Percentiles rank a stretch among this genome's conserved stretches.
Evolutionary conservation across 1,284 basidiomycete species (phyloP).

Genomic region (Sporisorium sorghi): DNA sequence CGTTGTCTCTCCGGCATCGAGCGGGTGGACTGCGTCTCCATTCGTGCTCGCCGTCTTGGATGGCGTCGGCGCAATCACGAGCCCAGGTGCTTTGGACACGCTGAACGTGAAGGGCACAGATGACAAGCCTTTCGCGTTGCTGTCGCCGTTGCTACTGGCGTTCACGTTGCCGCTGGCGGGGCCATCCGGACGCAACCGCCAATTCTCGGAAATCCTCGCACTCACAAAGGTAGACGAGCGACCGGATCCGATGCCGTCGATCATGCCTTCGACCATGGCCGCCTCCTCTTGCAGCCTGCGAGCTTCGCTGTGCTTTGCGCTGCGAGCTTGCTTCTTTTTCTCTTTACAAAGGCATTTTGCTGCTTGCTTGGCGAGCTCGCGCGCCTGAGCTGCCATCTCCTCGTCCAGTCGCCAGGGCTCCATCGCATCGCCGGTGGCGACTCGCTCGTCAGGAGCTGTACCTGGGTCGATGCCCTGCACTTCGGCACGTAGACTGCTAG

Average conservation of each 20-base stretch:
- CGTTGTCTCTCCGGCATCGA: not conserved
- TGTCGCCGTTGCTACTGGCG: not conserved
- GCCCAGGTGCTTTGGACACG: constrained; percentile 10
- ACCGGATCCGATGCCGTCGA: constrained; percentile 24
- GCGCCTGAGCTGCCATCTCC: constrained; percentile 17
- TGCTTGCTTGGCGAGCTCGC: constrained; percentile 23
- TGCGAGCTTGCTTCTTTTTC: constrained; percentile 25
- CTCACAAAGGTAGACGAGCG: not conserved
- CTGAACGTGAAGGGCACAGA: constrained; percentile 29
- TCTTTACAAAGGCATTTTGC: constrained; percentile 18
- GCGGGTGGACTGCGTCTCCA: not conserved
- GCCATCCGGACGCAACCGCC: constrained; percentile 19
- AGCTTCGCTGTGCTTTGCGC: constrained; percentile 24
- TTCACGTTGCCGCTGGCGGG: not conserved
- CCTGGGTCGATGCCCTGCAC: not conserved
- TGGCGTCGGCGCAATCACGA: not conserved
- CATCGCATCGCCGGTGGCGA: not conserved
- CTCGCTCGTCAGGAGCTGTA: not conserved
- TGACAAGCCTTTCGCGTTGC: not conserved
- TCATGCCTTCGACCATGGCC: constrained; percentile 33
- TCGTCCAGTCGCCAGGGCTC: constrained; percentile 20
- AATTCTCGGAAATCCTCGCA: not conserved
- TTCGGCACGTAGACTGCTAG: constrained; percentile 12
- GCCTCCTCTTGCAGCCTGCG: constrained; percentile 26
- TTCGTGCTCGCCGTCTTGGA: not conserved